A percentile compares a stretch with the other conserved stretches of the same genome.
Conservation (phyloP, 306 rosid genomes). For the Hylodesmum podocarpum region DNA sequence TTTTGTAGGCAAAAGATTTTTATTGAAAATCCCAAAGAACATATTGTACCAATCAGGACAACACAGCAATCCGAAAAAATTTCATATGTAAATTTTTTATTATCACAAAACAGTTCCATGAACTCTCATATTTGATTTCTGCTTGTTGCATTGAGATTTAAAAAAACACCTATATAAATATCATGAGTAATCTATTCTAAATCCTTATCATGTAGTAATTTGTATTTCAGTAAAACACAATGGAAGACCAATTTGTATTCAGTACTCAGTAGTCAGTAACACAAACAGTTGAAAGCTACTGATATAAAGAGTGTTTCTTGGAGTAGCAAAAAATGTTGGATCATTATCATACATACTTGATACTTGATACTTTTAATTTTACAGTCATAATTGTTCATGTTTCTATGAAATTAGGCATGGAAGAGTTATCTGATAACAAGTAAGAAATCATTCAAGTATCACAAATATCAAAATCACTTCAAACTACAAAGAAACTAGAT, state of each 20-base stretch:
- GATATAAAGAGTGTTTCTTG: neutral
- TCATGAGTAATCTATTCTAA: neutral
- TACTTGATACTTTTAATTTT: neutral
- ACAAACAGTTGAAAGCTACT: neutral
- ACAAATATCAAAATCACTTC: neutral
- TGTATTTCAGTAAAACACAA: neutral
- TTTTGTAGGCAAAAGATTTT: too few species aligned
- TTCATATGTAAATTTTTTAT: neutral
- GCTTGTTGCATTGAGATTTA: neutral
- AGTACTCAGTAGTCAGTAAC: neutral
- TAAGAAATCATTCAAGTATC: neutral
- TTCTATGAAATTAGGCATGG: conserved; percentile 3
- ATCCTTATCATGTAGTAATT: neutral
- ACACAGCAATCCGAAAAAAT: too few species aligned
- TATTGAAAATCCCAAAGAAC: too few species aligned
- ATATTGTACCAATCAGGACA: too few species aligned
- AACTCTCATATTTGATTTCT: neutral
- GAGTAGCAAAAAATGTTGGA: neutral
- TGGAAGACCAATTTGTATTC: neutral
- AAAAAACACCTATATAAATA: neutral
- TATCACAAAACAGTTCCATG: neutral
- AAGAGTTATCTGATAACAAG: neutral
- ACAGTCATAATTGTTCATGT: neutral
- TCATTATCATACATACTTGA: neutral
- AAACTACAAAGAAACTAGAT: neutral